Conservation (phyloP, 352 stramenopile species). For the Pseudoperonospora humuli region DNA sequence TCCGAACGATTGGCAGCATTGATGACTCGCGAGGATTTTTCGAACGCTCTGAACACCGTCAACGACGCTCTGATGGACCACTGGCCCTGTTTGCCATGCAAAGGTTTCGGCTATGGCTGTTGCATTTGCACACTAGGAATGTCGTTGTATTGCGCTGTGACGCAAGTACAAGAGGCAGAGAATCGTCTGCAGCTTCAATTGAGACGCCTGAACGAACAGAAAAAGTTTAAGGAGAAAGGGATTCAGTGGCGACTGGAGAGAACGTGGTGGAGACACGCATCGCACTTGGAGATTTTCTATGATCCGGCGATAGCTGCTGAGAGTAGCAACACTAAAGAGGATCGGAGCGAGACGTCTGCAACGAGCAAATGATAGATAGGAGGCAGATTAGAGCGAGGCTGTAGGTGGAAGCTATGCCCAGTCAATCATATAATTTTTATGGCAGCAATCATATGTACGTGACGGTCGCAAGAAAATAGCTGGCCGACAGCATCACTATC, state of each 20-base stretch:
- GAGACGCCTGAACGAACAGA: constrained; percentile 58
- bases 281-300: constrained; percentile 54
- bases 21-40: constrained; percentile 64
- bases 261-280: constrained; percentile 60
- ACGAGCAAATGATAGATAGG: not conserved
- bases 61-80: constrained; percentile 79
- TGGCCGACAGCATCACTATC: no score
- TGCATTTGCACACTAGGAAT: constrained; percentile 75
- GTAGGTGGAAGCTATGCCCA: no score
- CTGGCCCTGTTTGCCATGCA: constrained; percentile 79
- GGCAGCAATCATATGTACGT: no score
- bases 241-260: constrained; percentile 62
- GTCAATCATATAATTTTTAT: no score
- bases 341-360: not conserved
- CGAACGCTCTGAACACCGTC: constrained; percentile 50
- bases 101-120: constrained; percentile 72
- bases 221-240: constrained; percentile 43
- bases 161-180: constrained; percentile 70
- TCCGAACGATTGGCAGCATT: constrained; percentile 27
- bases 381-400: not conserved
- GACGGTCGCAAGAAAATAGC: no score
- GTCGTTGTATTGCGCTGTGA: constrained; percentile 72
- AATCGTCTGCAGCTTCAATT: constrained; percentile 56
- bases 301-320: not conserved
- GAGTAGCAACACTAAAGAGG: not conserved